A percentile compares a stretch with the other conserved stretches of the same genome.
phyloP scores from a whole-genome alignment of 768 basidiomycete genomes.

The Phanerochaete sordida region DNA sequence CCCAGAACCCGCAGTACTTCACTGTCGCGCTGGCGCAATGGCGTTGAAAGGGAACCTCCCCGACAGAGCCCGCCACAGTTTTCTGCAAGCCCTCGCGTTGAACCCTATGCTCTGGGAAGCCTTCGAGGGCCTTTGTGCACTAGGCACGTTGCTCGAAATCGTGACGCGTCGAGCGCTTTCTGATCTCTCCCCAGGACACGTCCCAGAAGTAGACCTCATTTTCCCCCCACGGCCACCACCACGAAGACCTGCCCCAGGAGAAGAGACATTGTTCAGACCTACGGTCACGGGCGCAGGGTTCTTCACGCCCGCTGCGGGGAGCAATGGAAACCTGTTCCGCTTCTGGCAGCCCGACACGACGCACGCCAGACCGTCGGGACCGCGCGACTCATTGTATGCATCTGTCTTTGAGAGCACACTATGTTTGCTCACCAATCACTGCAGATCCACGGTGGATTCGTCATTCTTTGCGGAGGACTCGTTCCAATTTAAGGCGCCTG shows the following conservation, averaged over 20 bases:
- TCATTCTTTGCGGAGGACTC: slow-evolving; percentile 56
- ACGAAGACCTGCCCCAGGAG: slow-evolving; percentile 48
- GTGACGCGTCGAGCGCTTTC: slow-evolving; percentile 5
- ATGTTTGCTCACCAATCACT: slow-evolving; percentile 1
- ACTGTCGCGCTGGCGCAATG: slow-evolving; percentile 73
- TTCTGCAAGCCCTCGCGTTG: slow-evolving; percentile 62
- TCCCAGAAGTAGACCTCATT: slow-evolving; percentile 68
- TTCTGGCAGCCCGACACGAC: slow-evolving; percentile 50
- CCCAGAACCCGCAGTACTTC: slow-evolving; percentile 69
- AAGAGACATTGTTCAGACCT: slow-evolving; percentile 47
- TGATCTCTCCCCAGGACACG: slow-evolving; percentile 45
- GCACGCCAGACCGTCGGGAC: slow-evolving; percentile 42
- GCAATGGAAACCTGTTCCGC: slow-evolving; percentile 53
- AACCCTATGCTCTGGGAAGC: slow-evolving; percentile 92
- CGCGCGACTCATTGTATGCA: slow-evolving; percentile 63
- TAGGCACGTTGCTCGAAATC: slow-evolving; percentile 50
- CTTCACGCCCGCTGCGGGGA: slow-evolving; percentile 69
- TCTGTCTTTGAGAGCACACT: slow-evolving; percentile 3
- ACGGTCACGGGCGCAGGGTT: slow-evolving; percentile 66
- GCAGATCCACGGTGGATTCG: slow-evolving; percentile 55
- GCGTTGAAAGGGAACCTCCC: slow-evolving; percentile 78
- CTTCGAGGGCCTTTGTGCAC: slow-evolving; percentile 78
- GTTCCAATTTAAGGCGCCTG: slow-evolving; percentile 44
- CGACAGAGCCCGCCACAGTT: slow-evolving; percentile 69
- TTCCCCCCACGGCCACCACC: slow-evolving; percentile 64